Evolutionary conservation across 306 rosid species (phyloP), one percentile per base, ranked within the genome.

Genomic region (Comarum palustre): DNA sequence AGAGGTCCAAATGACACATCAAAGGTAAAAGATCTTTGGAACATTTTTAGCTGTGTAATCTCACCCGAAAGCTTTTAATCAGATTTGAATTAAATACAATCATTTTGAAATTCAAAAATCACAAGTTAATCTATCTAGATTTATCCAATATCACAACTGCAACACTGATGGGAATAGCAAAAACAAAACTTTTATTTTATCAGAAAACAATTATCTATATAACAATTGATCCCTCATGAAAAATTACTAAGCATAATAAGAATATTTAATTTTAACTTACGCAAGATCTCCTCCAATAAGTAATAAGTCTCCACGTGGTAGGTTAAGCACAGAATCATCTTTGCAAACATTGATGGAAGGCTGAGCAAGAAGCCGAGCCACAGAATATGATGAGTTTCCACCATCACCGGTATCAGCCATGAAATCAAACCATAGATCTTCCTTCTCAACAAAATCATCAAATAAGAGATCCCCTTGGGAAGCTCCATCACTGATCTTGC

Each of bases 351-450:
- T 73, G 80, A 94, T 83, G 66, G 81, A 83, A 75, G 97, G 97
- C 83, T 84, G 96, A 73, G 99, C 97, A 79, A 94, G 97, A 27
- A 94, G 86, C 63, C 89, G 86, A 63, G 99, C 97, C 72, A 94
- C 82, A 12, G 97, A 38, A 91, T 91, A 94, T 55, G 99, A 91
- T 71, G 97, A 89, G 89, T 94, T 94, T 73, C 99, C 99, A 79
- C 99, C 99, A 71, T 94, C 99, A 20, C 99, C 99, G 25, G 99
- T 94, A 83, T 94, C 99, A 79, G 99, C 97, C 96, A 91, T 91
- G 82, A 94, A 94, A 83, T 94, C 99, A 83, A 94, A 94, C 97
- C 99, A 94, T 41, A 94, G 79, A 62, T 87, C 96, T 65, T 90
- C 90, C 87, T 82, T 88, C 78, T 86, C 92, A 65, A 83, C 79